Evolutionary conservation across 2,329 filamentous ascomycete genomes (phyloP), one percentile per base, ranked within the genome.

Genomic region (Talaromyces sp.): DNA sequence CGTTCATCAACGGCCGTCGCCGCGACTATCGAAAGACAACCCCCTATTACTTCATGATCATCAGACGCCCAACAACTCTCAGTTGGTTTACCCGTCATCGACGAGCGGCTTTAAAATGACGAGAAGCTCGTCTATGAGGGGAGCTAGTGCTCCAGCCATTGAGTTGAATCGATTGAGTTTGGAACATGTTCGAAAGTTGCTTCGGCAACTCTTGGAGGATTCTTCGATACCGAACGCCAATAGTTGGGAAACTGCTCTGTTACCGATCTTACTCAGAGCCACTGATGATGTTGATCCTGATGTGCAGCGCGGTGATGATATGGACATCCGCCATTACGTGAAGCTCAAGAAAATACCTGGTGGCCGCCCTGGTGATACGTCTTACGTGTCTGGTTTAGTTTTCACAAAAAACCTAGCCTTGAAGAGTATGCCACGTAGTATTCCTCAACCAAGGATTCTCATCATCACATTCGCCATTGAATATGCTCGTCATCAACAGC

Each of bases 281-380:
- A 96, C 94, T 0, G 93, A 97, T 69, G 95, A 98, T 73, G 93
- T 99, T 3, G 91, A 96, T 68, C 95, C 95, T 1, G 91, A 98
- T 75, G 91, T 97, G 53, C 90, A 93, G 65, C 86, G 88, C 64
- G 93, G 93, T 31, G 95, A 99, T 76, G 91, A 95, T 74, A 98
- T 99, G 84, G 95, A 99, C 75, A 95, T 99, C 67, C 87, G 95
- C 3, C 93, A 98, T 75, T 99, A 97, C 73, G 92, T 99, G 68
- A 99, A 99, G 75, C 80, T 99, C 34, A 99, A 99, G 76, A 96
- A 96, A 75, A 95, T 99, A 13, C 91, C 93, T 0, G 94, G 95
- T 17, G 94, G 93, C 17, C 90, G 86, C 69, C 93, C 94, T 19
- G 89, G 91, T 27, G 94, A 99, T 77, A 98, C 94, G 6, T 89